phyloP scores from a whole-genome alignment of 495 filamentous ascomycete genomes.

The Xylaria flabelliformis region DNA sequence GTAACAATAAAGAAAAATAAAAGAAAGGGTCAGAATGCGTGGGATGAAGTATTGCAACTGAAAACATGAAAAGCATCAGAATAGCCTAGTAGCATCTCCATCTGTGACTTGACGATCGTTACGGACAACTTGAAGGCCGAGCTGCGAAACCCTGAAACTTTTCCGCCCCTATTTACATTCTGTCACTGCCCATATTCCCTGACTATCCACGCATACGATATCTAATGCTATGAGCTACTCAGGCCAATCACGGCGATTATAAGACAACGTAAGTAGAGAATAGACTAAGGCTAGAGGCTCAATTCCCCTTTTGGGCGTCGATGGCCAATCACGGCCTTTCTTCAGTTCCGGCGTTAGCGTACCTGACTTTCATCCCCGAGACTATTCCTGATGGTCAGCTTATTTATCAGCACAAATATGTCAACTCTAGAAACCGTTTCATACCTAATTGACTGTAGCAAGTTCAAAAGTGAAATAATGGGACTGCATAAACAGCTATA shows the following conservation, averaged over 20 bases:
- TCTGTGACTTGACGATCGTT: not conserved
- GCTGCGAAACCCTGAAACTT: not conserved
- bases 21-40: not conserved
- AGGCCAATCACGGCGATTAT: conserved; percentile 16
- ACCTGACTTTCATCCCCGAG: not conserved
- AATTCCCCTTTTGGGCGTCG: conserved; percentile 1
- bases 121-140: not conserved
- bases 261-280: not conserved
- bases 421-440: no score
- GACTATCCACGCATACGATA: not conserved
- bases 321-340: conserved; percentile 17
- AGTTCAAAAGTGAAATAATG: not conserved
- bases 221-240: not conserved
- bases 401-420: no score
- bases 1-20: not conserved
- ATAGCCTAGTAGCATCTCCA: not conserved
- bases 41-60: not conserved
- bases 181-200: not conserved
- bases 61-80: not conserved
- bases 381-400: not conserved
- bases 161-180: not conserved
- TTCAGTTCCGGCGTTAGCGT: not conserved
- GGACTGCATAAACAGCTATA: no score
- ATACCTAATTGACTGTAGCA: no score
- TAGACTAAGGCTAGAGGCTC: not conserved